phyloP scores from a whole-genome alignment of 106 monocot species.

The Gastrodia elata region DNA sequence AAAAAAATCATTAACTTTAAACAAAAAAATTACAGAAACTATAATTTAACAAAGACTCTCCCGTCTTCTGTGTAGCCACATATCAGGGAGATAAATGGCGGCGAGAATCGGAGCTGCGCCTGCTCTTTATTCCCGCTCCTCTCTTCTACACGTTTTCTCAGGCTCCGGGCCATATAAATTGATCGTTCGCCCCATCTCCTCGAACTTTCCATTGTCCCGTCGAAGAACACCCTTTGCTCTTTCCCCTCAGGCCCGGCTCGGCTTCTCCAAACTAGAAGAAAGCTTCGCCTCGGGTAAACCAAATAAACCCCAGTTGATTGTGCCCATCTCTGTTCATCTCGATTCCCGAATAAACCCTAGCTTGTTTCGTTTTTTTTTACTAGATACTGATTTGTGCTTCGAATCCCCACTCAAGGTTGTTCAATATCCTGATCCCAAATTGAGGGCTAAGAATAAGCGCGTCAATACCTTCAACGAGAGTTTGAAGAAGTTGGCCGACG shows the following conservation, averaged over 20 bases:
- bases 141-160: conserved; percentile 1
- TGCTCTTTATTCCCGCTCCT: conserved; percentile 6
- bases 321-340: not conserved
- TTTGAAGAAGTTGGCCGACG: conserved; percentile 49
- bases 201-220: not conserved
- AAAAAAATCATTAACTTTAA: too few species aligned
- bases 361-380: not conserved
- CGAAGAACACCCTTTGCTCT: not conserved
- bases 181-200: not conserved
- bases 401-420: conserved; percentile 68
- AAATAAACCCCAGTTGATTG: not conserved
- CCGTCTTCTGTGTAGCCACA: too few species aligned
- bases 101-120: conserved; percentile 16
- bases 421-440: conserved; percentile 78
- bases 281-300: conserved; percentile 30
- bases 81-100: conserved; percentile 36
- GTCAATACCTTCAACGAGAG: conserved; percentile 78
- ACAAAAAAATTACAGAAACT: too few species aligned
- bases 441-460: conserved; percentile 85
- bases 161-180: not conserved
- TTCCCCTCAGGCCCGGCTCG: conserved; percentile 26
- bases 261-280: conserved; percentile 19
- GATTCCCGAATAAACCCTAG: not conserved
- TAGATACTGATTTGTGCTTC: conserved; percentile 61
- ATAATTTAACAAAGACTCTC: too few species aligned